These are phyloP conservation scores for Beauveria sp. DNA, from an alignment of 2,329 filamentous ascomycete species.

Conservation along the genomic window DNA sequence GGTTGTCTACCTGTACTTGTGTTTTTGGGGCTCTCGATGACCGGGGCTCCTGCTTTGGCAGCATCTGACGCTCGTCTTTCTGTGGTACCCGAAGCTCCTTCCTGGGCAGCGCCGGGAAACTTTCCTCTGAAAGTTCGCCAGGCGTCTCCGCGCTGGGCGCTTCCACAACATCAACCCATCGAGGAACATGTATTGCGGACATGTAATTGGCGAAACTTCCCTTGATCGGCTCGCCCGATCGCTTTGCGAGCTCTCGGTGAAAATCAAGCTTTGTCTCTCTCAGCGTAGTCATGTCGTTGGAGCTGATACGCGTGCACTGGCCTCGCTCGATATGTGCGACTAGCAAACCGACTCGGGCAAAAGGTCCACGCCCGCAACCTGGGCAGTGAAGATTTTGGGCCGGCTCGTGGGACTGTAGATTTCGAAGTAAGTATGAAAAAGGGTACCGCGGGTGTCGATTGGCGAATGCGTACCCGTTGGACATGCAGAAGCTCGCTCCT, in stretches of 20 bases:
- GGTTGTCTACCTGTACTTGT: not conserved
- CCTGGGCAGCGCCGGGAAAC: not conserved
- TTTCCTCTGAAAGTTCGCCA: not conserved
- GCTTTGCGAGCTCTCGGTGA: slow-evolving; percentile 20
- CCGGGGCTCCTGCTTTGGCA: not conserved
- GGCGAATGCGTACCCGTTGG: slow-evolving; percentile 23
- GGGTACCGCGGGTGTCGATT: not conserved
- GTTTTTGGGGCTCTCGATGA: not conserved
- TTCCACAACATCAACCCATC: not conserved
- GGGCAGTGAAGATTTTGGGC: slow-evolving; percentile 38
- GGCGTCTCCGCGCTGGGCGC: not conserved
- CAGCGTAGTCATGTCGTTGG: slow-evolving; percentile 23
- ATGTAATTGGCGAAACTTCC: slow-evolving; percentile 22
- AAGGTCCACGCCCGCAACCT: slow-evolving; percentile 33
- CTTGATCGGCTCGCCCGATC: slow-evolving; percentile 22
- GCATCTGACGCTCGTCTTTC: not conserved
- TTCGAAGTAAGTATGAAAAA: not conserved
- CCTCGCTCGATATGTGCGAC: slow-evolving; percentile 39
- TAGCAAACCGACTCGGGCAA: slow-evolving; percentile 28
- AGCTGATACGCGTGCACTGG: slow-evolving; percentile 30
- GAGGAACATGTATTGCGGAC: slow-evolving; percentile 1
- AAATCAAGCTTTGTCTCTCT: slow-evolving; percentile 32
- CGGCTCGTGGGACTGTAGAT: slow-evolving; percentile 28
- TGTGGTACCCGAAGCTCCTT: not conserved
- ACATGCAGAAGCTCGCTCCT: slow-evolving; percentile 27